phyloP scores from a whole-genome alignment of 1,284 basidiomycete species.

The Inonotus hispidus region DNA sequence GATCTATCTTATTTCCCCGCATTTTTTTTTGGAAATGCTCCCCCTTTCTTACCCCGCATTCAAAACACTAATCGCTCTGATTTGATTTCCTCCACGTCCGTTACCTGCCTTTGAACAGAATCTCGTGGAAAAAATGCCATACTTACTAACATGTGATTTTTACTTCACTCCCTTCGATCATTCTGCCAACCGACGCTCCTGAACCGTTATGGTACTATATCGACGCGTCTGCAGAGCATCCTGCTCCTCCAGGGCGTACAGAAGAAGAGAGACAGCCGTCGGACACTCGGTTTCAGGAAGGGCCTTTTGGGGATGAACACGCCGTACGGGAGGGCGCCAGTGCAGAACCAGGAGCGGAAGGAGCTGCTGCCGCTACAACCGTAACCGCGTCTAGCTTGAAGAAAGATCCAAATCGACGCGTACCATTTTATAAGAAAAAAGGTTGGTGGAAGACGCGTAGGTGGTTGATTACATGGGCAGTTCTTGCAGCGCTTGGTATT shows the following conservation, averaged over 20 bases:
- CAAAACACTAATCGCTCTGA: neutral
- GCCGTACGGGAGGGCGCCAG: conserved; percentile 31
- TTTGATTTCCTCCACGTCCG: neutral
- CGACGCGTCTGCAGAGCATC: neutral
- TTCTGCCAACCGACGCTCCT: neutral
- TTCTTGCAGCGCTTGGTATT: conserved; percentile 44
- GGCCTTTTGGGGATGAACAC: conserved; percentile 28
- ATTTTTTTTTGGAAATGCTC: neutral
- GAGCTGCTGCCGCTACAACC: neutral
- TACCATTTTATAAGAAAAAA: conserved; percentile 28
- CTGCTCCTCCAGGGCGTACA: conserved; percentile 2
- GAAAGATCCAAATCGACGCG: conserved; percentile 11
- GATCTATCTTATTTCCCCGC: neutral
- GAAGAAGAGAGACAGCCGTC: conserved; percentile 13
- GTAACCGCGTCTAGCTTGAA: conserved; percentile 10
- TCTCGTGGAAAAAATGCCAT: neutral
- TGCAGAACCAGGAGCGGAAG: conserved; percentile 13
- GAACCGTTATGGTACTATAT: neutral
- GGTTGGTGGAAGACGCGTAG: conserved; percentile 30
- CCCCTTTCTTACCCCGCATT: neutral
- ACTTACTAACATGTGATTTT: conserved; percentile 4
- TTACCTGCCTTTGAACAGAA: neutral
- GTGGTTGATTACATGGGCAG: conserved; percentile 41
- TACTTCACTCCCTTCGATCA: neutral
- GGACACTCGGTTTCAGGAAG: conserved; percentile 20